A percentile compares a stretch with the other conserved stretches of the same genome.
Conservation (phyloP, 2,329 filamentous ascomycete genomes). For the Fusarium nisikadoi region DNA sequence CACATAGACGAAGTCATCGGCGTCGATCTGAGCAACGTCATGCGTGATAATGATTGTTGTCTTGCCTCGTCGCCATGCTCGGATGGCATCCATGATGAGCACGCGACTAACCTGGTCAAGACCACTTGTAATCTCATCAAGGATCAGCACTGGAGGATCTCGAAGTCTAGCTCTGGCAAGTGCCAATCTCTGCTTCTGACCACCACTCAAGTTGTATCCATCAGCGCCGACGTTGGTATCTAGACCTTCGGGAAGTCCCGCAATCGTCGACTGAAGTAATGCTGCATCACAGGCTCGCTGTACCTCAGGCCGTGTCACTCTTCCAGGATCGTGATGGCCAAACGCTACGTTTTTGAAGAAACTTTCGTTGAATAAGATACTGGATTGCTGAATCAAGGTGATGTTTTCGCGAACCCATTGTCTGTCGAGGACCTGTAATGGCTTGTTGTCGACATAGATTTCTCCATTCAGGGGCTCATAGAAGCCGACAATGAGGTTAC, state of each 20-base stretch:
- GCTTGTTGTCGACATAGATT: slow-evolving; percentile 74
- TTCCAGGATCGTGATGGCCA: slow-evolving; percentile 64
- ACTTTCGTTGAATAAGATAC: slow-evolving; percentile 82
- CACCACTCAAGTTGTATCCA: slow-evolving; percentile 81
- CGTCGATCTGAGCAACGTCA: slow-evolving; percentile 79
- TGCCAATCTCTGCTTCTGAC: slow-evolving; percentile 84
- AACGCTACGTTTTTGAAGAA: slow-evolving; percentile 82
- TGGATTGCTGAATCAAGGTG: slow-evolving; percentile 84
- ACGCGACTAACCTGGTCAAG: slow-evolving; percentile 78
- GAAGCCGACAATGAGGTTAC: slow-evolving; percentile 81
- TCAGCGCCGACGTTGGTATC: slow-evolving; percentile 76
- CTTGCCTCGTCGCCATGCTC: slow-evolving; percentile 79
- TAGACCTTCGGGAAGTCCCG: slow-evolving; percentile 73
- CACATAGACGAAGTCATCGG: slow-evolving; percentile 82
- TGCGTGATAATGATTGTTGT: slow-evolving; percentile 96
- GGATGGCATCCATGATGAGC: slow-evolving; percentile 78
- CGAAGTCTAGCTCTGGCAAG: slow-evolving; percentile 82
- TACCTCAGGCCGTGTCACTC: slow-evolving; percentile 65
- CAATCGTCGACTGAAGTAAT: slow-evolving; percentile 74
- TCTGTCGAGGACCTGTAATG: slow-evolving; percentile 70
- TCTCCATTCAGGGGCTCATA: slow-evolving; percentile 74
- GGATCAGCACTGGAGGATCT: slow-evolving; percentile 81
- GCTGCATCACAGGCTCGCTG: slow-evolving; percentile 72
- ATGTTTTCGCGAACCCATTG: slow-evolving; percentile 82
- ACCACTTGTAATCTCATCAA: slow-evolving; percentile 90